Conservation (phyloP, 495 filamentous ascomycete genomes). For the Aspergillus nidulans region DNA sequence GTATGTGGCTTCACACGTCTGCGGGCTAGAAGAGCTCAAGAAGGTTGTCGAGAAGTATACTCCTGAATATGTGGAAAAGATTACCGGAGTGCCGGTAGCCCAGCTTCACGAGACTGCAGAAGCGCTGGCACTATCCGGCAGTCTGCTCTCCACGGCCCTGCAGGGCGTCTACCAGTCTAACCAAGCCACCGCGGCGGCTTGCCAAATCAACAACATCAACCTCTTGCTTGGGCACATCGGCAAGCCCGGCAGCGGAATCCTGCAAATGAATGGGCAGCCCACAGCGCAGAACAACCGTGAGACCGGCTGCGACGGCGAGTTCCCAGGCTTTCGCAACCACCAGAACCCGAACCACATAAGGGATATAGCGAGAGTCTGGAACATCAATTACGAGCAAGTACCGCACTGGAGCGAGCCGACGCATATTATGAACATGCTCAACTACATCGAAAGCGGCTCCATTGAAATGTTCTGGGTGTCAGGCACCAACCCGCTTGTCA, state of each 20-base stretch:
- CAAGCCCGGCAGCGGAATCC: neutral
- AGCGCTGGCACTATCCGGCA: neutral
- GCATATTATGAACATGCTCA: constrained; percentile 6
- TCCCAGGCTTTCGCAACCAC: constrained; percentile 6
- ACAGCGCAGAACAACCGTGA: constrained; percentile 7
- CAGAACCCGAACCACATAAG: constrained; percentile 3
- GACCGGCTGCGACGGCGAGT: constrained; percentile 8
- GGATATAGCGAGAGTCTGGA: constrained; percentile 5
- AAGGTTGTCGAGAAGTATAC: constrained; percentile 1
- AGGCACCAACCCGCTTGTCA: constrained; percentile 6
- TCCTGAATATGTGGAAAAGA: neutral
- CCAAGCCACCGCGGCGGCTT: constrained; percentile 4
- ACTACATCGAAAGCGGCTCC: neutral
- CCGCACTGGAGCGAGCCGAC: constrained; percentile 8
- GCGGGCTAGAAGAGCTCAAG: neutral
- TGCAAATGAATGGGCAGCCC: constrained; percentile 8
- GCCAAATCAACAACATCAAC: constrained; percentile 12
- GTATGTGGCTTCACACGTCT: neutral
- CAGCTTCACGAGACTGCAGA: constrained; percentile 2
- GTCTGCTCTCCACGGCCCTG: constrained; percentile 4
- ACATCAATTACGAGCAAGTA: neutral
- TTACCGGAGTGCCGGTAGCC: constrained; percentile 1
- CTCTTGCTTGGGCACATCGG: constrained; percentile 2
- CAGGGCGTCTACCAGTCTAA: constrained; percentile 9
- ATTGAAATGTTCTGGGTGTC: constrained; percentile 10